Base-by-base conservation (phyloP, 2,329 filamentous ascomycete species). In the Dendrostoma leiphaemia region DNA sequence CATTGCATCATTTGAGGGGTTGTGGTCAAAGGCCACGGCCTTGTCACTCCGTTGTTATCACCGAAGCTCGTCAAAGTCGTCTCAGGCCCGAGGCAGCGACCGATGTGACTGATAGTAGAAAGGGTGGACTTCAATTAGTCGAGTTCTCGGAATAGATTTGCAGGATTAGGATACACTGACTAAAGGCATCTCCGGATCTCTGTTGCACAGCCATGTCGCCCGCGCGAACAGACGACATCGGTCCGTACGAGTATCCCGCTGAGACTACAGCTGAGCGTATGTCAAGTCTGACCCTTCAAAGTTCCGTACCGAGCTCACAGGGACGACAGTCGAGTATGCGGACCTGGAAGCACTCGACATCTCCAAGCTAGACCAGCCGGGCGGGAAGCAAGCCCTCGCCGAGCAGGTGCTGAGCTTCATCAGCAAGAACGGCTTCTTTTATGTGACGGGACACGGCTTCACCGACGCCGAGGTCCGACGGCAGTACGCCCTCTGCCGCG, bases 381-480 rank as follows among this genome's bases (percentile, higher is more conserved):
- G 58, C 21, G 61, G 62, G 15, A 63, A 62, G 29, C 41, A 62
- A 41, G 58, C 52, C 6, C 32, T 63, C 21, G 61, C 61, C 5
- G 49, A 61, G 29, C 61, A 64, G 37, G 60, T 64, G 13, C 46
- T 64, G n/a, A 29, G 24, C 6, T 64, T 64, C 56, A 64, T 64
- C 53, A 61, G 62, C 35, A 61, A 60, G 23, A 64, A 64, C 38
- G 62, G 62, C 4, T 64, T 64, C 54, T 64, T 63, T 51, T 63
- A 63, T 23, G 60, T 66, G 12, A 50, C 61, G 41, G 63, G 64
- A 35, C 60, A 61, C 13, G 48, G 44, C 15, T 54, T 58, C 38
- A 55, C 23, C 34, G 51, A 58, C n/a, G 48, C 37, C 3, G 34
- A 58, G 31, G 21, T 58, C 13, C 29, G 37, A 12, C 47, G 44